A percentile compares a stretch with the other conserved stretches of the same genome.
These are phyloP conservation scores for Eucalyptus curtisii DNA, from an alignment of 345 rosid species.

Conservation along the genomic window DNA sequence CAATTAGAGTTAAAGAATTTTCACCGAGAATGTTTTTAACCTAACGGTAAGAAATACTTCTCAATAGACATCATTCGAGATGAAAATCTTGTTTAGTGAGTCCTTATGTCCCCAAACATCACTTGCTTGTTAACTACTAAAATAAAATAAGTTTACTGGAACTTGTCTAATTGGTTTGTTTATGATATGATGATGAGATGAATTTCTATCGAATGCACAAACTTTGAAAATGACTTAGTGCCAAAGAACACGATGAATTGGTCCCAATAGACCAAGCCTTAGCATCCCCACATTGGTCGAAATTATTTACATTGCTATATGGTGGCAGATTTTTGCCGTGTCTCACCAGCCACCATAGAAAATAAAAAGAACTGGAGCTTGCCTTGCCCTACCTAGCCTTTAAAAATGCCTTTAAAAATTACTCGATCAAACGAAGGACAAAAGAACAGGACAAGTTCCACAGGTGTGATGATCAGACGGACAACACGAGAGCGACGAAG, in stretches of 20 bases:
- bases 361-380: neutral
- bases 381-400: neutral
- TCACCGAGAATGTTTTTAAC: rapidly evolving
- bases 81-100: neutral
- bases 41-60: neutral
- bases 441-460: neutral
- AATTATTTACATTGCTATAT: neutral
- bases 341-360: neutral
- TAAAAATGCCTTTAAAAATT: neutral
- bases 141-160: neutral
- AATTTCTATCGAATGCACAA: neutral
- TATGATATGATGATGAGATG: neutral
- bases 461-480: neutral
- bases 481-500: neutral
- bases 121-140: neutral
- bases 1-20: neutral
- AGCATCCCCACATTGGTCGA: neutral
- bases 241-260: neutral
- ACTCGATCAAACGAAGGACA: neutral
- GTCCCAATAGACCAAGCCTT: neutral
- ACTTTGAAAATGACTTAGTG: neutral
- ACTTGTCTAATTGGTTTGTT: neutral
- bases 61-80: neutral
- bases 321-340: neutral
- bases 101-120: rapidly evolving